These are phyloP conservation scores for Fusarium sp. DNA, from an alignment of 2,329 filamentous ascomycete species.

Conservation along the genomic window DNA sequence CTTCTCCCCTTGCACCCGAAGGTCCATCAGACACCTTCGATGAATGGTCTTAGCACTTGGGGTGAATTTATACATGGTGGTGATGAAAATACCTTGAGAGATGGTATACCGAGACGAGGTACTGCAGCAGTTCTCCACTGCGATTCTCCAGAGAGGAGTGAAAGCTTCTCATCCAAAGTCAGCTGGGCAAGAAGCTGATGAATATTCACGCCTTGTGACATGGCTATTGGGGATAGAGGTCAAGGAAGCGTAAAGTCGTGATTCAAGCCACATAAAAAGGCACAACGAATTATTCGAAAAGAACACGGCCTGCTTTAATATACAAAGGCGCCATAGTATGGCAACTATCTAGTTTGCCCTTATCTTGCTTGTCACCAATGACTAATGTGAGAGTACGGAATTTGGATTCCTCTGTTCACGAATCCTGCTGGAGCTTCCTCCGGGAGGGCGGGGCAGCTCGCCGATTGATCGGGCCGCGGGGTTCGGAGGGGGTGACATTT, in stretches of 20 bases:
- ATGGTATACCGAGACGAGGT: neutral
- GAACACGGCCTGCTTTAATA: neutral
- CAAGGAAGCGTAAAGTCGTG: neutral
- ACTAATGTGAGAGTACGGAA: neutral
- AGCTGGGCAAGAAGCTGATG: neutral
- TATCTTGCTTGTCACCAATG: neutral
- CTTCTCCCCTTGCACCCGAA: neutral
- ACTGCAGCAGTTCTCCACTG: neutral
- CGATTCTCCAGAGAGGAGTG: neutral
- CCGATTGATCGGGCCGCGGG: slow-evolving; percentile 17
- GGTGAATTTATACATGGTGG: neutral
- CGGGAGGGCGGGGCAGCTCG: slow-evolving; percentile 21
- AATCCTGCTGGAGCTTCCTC: slow-evolving; percentile 33
- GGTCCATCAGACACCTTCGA: neutral
- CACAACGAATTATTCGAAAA: neutral
- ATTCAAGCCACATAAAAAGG: neutral
- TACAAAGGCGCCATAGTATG: neutral
- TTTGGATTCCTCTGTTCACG: neutral
- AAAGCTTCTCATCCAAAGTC: neutral
- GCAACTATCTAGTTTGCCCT: neutral
- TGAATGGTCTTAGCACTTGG: neutral
- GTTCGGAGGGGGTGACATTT: slow-evolving; percentile 15
- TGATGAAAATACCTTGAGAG: neutral
- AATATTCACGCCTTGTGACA: neutral
- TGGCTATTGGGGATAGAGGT: neutral